These are phyloP conservation scores for Lepiota brunneoincarnata DNA, from an alignment of 768 basidiomycete genomes.

Conservation along the genomic window DNA sequence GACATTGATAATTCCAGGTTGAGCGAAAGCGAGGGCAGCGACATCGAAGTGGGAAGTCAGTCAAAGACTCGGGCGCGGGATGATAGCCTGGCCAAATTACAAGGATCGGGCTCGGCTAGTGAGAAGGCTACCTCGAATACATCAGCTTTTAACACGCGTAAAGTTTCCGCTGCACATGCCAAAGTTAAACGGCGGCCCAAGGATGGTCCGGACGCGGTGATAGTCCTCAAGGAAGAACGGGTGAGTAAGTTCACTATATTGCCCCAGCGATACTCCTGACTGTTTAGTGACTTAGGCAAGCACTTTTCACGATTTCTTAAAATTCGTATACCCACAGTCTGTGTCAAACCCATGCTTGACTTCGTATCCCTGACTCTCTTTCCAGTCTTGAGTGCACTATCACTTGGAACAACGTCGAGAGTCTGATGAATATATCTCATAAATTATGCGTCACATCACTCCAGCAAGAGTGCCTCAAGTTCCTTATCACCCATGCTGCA, in stretches of 20 bases:
- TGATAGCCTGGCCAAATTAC: slow-evolving; percentile 59
- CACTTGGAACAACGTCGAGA: slow-evolving; percentile 93
- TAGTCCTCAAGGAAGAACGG: slow-evolving; percentile 88
- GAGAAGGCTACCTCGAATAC: slow-evolving; percentile 15
- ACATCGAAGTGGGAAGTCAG: slow-evolving; percentile 23
- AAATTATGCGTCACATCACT: slow-evolving; percentile 84
- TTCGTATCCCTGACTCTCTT: slow-evolving; percentile 1
- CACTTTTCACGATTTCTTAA: slow-evolving; percentile 92
- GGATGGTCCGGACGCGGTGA: slow-evolving; percentile 73
- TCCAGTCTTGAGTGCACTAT: slow-evolving; percentile 84
- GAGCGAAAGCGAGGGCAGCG: slow-evolving; percentile 34
- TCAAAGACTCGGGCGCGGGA: slow-evolving; percentile 40
- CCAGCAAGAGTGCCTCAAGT: slow-evolving; percentile 79
- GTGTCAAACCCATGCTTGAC: slow-evolving; percentile 21
- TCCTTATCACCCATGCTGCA: slow-evolving; percentile 89
- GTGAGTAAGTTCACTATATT: slow-evolving; percentile 32
- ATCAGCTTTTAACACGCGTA: slow-evolving; percentile 3
- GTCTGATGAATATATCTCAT: slow-evolving; percentile 85
- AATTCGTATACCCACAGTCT: slow-evolving; percentile 92
- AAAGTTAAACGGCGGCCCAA: slow-evolving; percentile 40
- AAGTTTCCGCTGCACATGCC: slow-evolving; percentile 30
- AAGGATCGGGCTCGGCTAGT: slow-evolving; percentile 28
- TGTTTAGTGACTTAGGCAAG: slow-evolving; percentile 47
- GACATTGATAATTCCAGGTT: slow-evolving; percentile 32
- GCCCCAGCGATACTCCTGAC: not conserved